Base-by-base conservation (phyloP, 2,329 filamentous ascomycete genomes). In the Elsinoe arachidis region DNA sequence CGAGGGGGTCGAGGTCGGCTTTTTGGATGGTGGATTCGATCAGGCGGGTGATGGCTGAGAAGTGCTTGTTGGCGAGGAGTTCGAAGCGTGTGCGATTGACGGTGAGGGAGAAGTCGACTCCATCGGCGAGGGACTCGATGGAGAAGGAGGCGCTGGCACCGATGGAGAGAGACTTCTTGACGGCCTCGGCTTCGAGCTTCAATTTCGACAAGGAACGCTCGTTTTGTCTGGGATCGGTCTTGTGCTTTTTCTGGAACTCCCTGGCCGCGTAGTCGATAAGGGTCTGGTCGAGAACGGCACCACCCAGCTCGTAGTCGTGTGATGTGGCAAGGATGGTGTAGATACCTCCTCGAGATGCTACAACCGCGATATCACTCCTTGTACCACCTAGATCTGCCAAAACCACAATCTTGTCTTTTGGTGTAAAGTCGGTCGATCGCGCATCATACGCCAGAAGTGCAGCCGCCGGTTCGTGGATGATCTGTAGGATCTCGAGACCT, bases 231-330 rank as follows among this genome's bases (percentile, higher is more conserved):
- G 93, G 93, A 73, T 97, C 93, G 58, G 83, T 83, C 76, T 85
- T 86, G 81, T 97, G 83, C 81, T 95, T 96, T 83, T 99, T 97
- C 69, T 93, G 82, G 76, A 99, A 99, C 75, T 99, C 93, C 80
- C 99, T 99, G 66, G 92, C 88, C 66, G 97, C 96, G 79, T 96
- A 86, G 71, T 99, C 92, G 71, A 96, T 88, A 59, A 99, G 80
- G 52, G 92, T 87, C 71, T 93, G 82, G 77, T 99, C 93, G 58
- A 99, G 80, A 63, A 90, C 85, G 35, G 83, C 80, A 68, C 93
- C 93, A 58, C 88, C 85, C 64, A 92, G 88, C 69, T 97, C 91
- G 75, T 95, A 96, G 78, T 99, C 93, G 77, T 97, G 93, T 30
- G 87, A 84, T 11, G 92, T 95, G 17, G 93, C 90, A 59, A 99